Evolutionary conservation across 306 rosid species (phyloP).

Genomic region (Dryas octopetala): DNA sequence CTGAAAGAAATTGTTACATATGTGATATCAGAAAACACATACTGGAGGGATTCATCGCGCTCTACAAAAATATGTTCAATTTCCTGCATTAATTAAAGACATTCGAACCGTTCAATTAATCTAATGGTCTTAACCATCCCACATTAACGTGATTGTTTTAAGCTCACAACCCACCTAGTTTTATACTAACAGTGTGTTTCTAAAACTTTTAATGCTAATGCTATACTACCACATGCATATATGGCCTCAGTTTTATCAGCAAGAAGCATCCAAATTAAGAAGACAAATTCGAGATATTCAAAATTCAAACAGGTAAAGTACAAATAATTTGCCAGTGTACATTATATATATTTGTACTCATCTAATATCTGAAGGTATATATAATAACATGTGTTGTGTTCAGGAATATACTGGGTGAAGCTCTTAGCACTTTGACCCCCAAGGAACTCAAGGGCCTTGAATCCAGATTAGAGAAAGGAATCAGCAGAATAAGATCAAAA

Average conservation of each 20-base stretch:
- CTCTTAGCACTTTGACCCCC: constrained; percentile 59
- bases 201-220: constrained; percentile 5
- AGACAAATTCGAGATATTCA: constrained; percentile 89
- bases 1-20: too few species aligned
- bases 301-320: constrained; percentile 65
- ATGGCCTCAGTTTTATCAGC: constrained; percentile 77
- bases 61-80: too few species aligned
- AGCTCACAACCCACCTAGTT: too few species aligned
- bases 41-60: too few species aligned
- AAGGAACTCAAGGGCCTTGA: constrained; percentile 89
- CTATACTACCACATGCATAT: not conserved
- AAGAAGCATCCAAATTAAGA: constrained; percentile 78
- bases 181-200: too few species aligned
- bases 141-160: too few species aligned
- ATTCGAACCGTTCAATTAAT: too few species aligned
- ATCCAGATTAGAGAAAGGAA: constrained; percentile 91
- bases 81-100: too few species aligned
- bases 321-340: not conserved
- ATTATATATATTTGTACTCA: not conserved
- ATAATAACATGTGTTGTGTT: not conserved
- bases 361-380: not conserved
- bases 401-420: constrained; percentile 93
- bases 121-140: too few species aligned
- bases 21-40: too few species aligned
- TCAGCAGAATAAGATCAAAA: constrained; percentile 82